These are phyloP conservation scores for Canavalia ensiformis DNA, from an alignment of 306 rosid species.

Conservation along the genomic window DNA sequence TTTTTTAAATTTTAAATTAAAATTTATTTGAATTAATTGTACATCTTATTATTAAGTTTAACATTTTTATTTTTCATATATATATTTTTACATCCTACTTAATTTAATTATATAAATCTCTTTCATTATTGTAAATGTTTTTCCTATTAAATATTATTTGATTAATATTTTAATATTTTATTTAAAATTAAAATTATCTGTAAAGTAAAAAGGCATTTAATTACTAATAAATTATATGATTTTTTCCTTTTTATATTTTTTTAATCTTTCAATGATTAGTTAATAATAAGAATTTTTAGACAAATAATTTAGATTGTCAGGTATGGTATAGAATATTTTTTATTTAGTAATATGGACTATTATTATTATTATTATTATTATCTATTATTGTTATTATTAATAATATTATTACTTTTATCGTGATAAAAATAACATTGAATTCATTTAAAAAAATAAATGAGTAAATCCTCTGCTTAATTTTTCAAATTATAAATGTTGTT, in stretches of 20 bases:
- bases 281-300: not conserved
- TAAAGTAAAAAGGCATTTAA: not conserved
- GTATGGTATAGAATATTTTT: not conserved
- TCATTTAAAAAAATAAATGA: too few relatives aligned
- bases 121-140: not conserved
- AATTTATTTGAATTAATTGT: not conserved
- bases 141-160: not conserved
- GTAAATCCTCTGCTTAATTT: too few relatives aligned
- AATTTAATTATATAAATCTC: not conserved
- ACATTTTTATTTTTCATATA: not conserved
- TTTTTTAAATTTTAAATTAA: not conserved
- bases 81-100: not conserved
- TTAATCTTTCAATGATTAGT: not conserved
- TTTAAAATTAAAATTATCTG: not conserved
- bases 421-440: too few relatives aligned
- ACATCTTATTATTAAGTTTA: not conserved
- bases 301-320: not conserved
- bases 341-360: not conserved
- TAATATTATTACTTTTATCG: not conserved
- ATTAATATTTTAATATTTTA: not conserved
- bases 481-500: too few relatives aligned
- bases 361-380: slow-evolving; percentile 2
- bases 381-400: too few relatives aligned
- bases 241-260: not conserved
- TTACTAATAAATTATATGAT: not conserved